Base-by-base conservation (phyloP, 164 flowering plant species). In the Saururus chinensis region DNA sequence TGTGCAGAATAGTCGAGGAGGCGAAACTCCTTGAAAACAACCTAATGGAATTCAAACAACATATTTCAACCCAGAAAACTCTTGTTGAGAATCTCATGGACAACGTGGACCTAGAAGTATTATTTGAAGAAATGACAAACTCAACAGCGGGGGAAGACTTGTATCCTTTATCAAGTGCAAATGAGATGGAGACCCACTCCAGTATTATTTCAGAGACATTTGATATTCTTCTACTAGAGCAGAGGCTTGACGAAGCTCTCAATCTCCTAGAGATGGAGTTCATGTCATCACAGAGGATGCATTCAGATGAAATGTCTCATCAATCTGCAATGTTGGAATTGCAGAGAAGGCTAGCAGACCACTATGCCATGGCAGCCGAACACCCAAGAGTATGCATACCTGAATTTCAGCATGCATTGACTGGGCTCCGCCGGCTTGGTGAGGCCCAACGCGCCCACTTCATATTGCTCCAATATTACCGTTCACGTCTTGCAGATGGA, bases 191-290 rank as follows among this genome's bases (percentile, higher is more conserved):
- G 73, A 68, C 26, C 56, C 82, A 74, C 62, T 67, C 67, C 0
- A 55, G 68, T 7, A 42, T 74, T 48, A 70, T 82, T 49, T 68
- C 70, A 37, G 85, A 81, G 42, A 74, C 66, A n/a, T 53, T 84
- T 63, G 93, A 87, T 66, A 52, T 63, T 40, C 80, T 87, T 51
- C 61, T 84, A 40, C 71, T 66, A 9, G 89, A 87, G 63, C 80
- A 77, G 40, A 81, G 77, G 64, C 54, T 77, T 42, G 82, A 83
- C 60, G 86, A 84, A 70, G 86, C 85, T 56, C 67, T 87, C 21
- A 57, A 24, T 16, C 70, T 81, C 13, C 45, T 87, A 23, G 80
- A 81, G 66, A 65, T 63, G 73, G 84, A 77, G 62, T 71, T 58
- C 52, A 65, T 61, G 40, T 59, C 60, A 59, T 59, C 72, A 23